Base-by-base conservation (phyloP, 768 basidiomycete genomes). In the Mycena kentingensis region DNA sequence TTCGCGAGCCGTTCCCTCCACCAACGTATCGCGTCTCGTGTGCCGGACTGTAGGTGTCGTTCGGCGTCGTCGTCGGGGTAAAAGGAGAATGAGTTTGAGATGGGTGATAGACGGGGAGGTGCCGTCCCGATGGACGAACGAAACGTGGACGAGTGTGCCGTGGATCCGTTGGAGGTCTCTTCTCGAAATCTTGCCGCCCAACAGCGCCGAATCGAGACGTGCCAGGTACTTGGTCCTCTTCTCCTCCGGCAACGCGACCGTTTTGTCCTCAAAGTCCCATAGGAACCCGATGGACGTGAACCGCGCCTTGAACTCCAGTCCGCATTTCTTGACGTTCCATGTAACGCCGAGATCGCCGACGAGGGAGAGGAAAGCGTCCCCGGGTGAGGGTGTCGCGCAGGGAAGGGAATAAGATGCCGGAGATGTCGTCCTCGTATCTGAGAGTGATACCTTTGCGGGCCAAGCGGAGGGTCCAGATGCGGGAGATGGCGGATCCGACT, bases 21-120 rank as follows among this genome's bases (percentile, higher is more conserved):
- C 73, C 72, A 75, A 2, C 29, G 5, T 0, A 76, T 43, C 25
- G 71, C 69, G 0, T 63, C 36, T 5, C 65, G 46, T 7, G 72
- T 35, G 1, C 60, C 62, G 5, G 15, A 29, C 3, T 63, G 59
- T 5, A 66, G 62, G 49, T 51, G 64, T 0, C 61, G 55, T 0
- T 24, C 22, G 1, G 39, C n/a, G 48, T 54, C 51, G 3, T 49
- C 18, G 29, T 60, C 57, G 12, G 19, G 25, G 60, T 67, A 72
- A 3, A 46, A 34, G 1, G 65, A 43, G 16, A 67, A 41, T 46
- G 67, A 68, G 18, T 54, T 52, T 7, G 61, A 70, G 2, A 74
- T 37, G 2, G 52, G 51, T 2, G 70, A 46, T 0, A 73, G 63
- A 27, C 52, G 61, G n/a, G 2, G 70, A 56, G 0, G 59, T 36